Percentiles rank a stretch among this genome's conserved stretches.
These are phyloP conservation scores for Eugenia klotzschiana DNA, from an alignment of 441 rosid genomes.

Conservation along the genomic window DNA sequence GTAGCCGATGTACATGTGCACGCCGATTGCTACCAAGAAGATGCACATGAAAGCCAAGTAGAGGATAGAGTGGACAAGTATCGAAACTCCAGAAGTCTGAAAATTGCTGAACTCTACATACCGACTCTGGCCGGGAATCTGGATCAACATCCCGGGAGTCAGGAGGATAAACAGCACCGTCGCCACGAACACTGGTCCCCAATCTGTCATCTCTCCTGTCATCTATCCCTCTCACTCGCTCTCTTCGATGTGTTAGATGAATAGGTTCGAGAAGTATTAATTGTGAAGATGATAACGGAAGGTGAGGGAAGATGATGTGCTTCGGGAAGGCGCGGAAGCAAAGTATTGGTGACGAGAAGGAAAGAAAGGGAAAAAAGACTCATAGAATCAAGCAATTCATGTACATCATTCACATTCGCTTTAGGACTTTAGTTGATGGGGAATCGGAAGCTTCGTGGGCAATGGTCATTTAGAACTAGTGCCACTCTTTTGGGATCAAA, in stretches of 20 bases:
- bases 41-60: conserved; percentile 69
- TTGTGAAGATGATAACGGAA: neutral
- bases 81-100: conserved; percentile 75
- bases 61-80: conserved; percentile 61
- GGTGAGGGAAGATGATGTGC: neutral
- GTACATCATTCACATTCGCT: too few species aligned
- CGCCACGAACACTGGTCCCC: conserved; percentile 68
- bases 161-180: conserved; percentile 53
- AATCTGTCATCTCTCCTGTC: conserved; percentile 37
- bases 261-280: neutral
- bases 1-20: conserved; percentile 54
- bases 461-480: neutral
- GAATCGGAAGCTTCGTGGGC: neutral
- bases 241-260: neutral
- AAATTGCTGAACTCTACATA: conserved; percentile 70
- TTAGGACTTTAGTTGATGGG: neutral
- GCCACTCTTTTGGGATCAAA: neutral
- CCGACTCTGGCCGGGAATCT: conserved; percentile 47
- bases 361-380: neutral
- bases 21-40: conserved; percentile 58
- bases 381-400: too few species aligned
- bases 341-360: neutral
- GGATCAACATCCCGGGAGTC: conserved; percentile 73
- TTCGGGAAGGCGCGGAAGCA: neutral
- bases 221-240: neutral